Percentiles rank a stretch among this genome's conserved stretches.
Conservation (phyloP, 257 asterid species). For the Solanum phureja region DNA sequence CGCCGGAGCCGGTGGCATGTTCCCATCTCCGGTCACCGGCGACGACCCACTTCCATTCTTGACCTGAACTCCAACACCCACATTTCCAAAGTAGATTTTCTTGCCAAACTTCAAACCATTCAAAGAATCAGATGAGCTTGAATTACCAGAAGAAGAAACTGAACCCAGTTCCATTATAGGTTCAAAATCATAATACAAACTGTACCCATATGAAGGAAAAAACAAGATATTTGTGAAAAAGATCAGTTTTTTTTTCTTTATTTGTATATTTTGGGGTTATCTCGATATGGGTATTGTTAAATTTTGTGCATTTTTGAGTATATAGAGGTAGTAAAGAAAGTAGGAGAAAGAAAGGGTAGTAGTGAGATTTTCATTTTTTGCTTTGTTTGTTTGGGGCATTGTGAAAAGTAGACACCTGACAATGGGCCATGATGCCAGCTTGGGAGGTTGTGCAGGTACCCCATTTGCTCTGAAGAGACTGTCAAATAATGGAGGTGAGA, state of each 20-base stretch:
- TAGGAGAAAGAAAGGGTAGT: neutral
- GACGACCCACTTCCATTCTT: conserved; percentile 9
- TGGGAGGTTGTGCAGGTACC: conserved; percentile 14
- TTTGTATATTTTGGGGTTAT: neutral
- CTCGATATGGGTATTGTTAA: neutral
- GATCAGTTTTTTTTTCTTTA: neutral
- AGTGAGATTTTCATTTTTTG: neutral
- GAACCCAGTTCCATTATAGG: conserved; percentile 59
- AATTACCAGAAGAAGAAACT: conserved; percentile 37
- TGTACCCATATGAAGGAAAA: neutral
- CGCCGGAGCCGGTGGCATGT: conserved; percentile 23
- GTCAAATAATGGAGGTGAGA: conserved; percentile 8
- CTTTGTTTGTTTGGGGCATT: neutral
- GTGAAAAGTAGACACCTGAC: conserved; percentile 23
- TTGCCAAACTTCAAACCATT: conserved; percentile 70
- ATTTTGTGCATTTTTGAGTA: neutral
- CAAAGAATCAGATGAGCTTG: conserved; percentile 31
- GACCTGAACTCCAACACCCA: neutral
- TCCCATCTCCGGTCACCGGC: neutral
- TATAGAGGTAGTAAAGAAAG: neutral
- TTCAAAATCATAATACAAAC: neutral
- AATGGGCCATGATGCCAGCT: conserved; percentile 43
- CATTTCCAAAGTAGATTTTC: conserved; percentile 76
- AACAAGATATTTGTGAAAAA: neutral
- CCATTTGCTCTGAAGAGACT: neutral